A percentile compares a stretch with the other conserved stretches of the same genome.
Conservation (phyloP, 192 early-diverging fungal species). For the Gigaspora rosea region DNA sequence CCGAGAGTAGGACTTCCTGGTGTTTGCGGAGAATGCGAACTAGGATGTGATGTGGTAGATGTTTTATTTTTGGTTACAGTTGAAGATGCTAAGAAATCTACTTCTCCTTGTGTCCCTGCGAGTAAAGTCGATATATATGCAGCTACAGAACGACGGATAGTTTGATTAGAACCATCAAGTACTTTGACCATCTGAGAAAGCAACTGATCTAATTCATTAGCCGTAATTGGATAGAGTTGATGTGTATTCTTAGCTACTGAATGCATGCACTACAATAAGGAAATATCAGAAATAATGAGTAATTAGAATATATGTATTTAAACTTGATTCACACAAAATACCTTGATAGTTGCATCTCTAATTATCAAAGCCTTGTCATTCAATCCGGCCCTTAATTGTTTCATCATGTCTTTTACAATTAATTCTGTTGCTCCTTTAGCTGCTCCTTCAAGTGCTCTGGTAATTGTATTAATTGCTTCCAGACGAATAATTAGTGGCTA, state of each 20-base stretch:
- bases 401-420: conserved; percentile 72
- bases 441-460: conserved; percentile 67
- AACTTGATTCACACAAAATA: conserved; percentile 31
- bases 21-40: not conserved
- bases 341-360: conserved; percentile 65
- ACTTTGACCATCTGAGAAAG: conserved; percentile 40
- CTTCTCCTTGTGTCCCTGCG: conserved; percentile 16
- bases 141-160: conserved; percentile 42
- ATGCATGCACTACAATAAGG: conserved; percentile 19
- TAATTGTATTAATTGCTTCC: conserved; percentile 69
- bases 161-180: conserved; percentile 45
- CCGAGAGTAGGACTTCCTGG: not conserved
- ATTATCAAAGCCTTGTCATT: conserved; percentile 74
- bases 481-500: conserved; percentile 62
- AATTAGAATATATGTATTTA: not conserved
- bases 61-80: conserved; percentile 9
- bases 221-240: conserved; percentile 49
- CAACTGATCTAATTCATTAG: conserved; percentile 38
- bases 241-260: conserved; percentile 5
- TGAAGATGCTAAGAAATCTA: conserved; percentile 5
- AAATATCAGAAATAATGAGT: not conserved
- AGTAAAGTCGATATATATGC: conserved; percentile 43
- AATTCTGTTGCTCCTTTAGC: conserved; percentile 71
- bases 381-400: conserved; percentile 62
- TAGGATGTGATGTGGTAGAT: not conserved